phyloP scores from a whole-genome alignment of 768 basidiomycete species.

The Neoboletus brunneissimus region DNA sequence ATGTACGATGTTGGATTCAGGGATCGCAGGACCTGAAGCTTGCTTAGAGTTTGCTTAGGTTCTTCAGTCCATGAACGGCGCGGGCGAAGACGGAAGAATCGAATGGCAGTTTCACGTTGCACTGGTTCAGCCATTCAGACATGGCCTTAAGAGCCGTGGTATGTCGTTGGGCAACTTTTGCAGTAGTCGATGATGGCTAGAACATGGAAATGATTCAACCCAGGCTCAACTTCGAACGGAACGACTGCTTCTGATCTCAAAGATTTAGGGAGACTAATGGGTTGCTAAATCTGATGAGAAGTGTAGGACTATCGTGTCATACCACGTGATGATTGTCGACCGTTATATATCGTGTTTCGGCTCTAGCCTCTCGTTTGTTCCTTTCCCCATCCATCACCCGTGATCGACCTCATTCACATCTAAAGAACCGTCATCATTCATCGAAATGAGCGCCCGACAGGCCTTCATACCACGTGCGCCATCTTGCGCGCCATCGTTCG shows the following conservation, averaged over 20 bases:
- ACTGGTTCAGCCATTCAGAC: neutral
- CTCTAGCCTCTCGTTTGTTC: neutral
- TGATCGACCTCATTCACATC: neutral
- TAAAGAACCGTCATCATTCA: neutral
- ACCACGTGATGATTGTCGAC: conserved; percentile 10
- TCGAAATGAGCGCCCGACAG: conserved; percentile 27
- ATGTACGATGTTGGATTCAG: too few relatives aligned
- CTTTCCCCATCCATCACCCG: neutral
- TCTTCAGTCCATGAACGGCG: neutral
- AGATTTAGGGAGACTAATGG: too few relatives aligned
- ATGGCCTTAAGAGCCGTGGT: too few relatives aligned
- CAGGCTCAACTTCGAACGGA: too few relatives aligned
- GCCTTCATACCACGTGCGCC: conserved; percentile 23
- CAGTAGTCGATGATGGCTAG: too few relatives aligned
- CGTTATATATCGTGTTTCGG: conserved; percentile 3
- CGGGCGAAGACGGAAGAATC: neutral
- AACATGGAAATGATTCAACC: too few relatives aligned
- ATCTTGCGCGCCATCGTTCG: conserved; percentile 9
- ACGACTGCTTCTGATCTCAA: too few relatives aligned
- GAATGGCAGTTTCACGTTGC: neutral
- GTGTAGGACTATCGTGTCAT: neutral
- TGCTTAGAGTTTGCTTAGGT: neutral
- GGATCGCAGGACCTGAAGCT: too few relatives aligned
- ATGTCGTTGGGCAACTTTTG: too few relatives aligned
- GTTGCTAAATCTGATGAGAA: neutral